Evolutionary conservation across 78 protist species (phyloP).

Genomic region (Dictyostelium purpureum): DNA sequence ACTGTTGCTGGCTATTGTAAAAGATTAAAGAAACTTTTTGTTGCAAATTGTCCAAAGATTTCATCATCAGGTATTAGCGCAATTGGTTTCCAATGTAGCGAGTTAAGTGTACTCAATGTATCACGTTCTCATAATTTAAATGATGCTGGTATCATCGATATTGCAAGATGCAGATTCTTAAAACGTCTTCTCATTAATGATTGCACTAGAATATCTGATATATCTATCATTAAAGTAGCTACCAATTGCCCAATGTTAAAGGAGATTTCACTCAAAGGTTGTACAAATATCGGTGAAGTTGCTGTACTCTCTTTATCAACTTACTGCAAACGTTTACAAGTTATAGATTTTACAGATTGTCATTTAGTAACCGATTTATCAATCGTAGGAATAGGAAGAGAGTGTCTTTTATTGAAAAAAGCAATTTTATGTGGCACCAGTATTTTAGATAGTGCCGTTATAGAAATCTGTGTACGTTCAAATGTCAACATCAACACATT

Average conservation of each 20-base stretch:
- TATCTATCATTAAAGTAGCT: conserved; percentile 20
- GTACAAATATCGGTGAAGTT: conserved; percentile 33
- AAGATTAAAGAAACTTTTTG: conserved; percentile 8
- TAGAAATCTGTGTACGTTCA: conserved; percentile 45
- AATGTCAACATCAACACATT: conserved; percentile 7
- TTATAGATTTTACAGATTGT: conserved; percentile 19
- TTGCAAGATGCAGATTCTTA: conserved; percentile 7
- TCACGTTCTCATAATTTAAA: background rate
- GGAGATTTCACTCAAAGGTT: conserved; percentile 8
- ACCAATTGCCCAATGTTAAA: conserved; percentile 46
- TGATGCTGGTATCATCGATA: conserved; percentile 27
- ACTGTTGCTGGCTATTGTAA: conserved; percentile 17
- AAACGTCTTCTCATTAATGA: background rate
- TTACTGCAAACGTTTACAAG: conserved; percentile 30
- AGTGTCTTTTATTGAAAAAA: background rate
- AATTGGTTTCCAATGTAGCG: conserved; percentile 4
- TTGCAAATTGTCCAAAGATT: background rate
- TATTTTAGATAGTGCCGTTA: background rate
- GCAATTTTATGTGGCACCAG: background rate
- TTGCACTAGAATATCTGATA: conserved; percentile 15
- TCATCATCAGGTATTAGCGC: background rate
- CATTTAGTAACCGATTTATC: conserved; percentile 37
- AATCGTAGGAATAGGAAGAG: conserved; percentile 67
- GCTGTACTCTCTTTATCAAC: conserved; percentile 40
- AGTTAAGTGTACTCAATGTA: conserved; percentile 3